phyloP scores from a whole-genome alignment of 306 rosid species.

The Luffa aegyptiaca region DNA sequence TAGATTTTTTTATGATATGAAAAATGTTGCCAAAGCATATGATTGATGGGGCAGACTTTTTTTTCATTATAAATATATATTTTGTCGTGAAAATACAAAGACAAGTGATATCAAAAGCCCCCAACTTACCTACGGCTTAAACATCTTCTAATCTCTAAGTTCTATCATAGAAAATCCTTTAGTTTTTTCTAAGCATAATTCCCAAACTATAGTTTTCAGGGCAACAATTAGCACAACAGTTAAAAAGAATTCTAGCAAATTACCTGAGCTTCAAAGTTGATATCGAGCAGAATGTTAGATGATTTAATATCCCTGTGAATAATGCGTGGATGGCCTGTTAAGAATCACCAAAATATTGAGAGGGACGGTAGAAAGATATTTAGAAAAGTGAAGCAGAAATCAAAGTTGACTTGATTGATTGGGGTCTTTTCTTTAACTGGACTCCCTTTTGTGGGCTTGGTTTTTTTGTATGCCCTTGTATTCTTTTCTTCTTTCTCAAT shows the following conservation, averaged over 20 bases:
- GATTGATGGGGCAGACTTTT: background rate
- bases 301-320: slow-evolving; percentile 98
- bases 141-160: background rate
- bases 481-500: too few species aligned
- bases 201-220: background rate
- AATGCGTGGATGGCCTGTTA: slow-evolving; percentile 96
- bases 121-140: background rate
- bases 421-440: too few species aligned
- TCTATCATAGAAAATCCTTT: background rate
- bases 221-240: background rate
- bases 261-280: slow-evolving; percentile 86
- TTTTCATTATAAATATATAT: background rate
- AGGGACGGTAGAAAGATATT: background rate
- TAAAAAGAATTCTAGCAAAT: slow-evolving; percentile 12
- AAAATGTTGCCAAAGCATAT: background rate
- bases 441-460: too few species aligned
- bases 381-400: background rate
- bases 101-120: background rate
- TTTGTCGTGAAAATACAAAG: background rate
- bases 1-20: background rate
- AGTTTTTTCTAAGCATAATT: background rate
- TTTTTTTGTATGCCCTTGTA: too few species aligned
- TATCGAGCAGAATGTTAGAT: slow-evolving; percentile 87
- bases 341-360: slow-evolving; percentile 9
- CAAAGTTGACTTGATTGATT: too few species aligned